Evolutionary conservation across 352 stramenopile genomes (phyloP), one percentile per base, ranked within the genome.

Genomic region (Phytophthora citrophthora): DNA sequence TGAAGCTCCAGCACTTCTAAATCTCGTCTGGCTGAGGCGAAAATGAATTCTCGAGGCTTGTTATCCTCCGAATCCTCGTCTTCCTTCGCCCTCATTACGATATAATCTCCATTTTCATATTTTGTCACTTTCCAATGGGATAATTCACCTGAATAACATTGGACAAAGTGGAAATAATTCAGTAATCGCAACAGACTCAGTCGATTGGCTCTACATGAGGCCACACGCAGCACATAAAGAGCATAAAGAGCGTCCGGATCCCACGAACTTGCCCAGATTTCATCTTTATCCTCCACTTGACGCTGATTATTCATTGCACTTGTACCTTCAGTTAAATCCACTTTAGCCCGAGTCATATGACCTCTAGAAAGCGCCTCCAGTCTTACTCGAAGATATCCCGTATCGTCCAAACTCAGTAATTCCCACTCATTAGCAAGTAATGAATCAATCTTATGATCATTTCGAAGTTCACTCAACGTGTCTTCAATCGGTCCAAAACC

Each of bases 161-260:
- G 53, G 16, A 87, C 32, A 61, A 75, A 83, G 47, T 88, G 76
- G 23, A 74, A 50, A 54, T 83, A 85, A 50, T 84, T 88, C 26
- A 89, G 60, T 29, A 74, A 45, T 15, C 82, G 79, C 38, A 89
- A 40, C 9, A 87, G 36, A 6, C 64, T 69, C 34, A 74, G 59
- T 16, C 78, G 64, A 43, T 77, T 74, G 2, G 57, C 40, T 60
- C 82, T 72, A 56, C 76, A 84, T 3, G 48, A 64, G 11, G 83
- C 52, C 6, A 82, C 63, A 9, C 76, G 68, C 23, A 87, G 24
- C 8, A 71, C 51, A 49, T 88, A 88, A 15, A 84, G 61, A 18
- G 58, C 52, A 36, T 77, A 75, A 18, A 86, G 34, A 0, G 56
- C 46, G 6, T 83, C 71, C 7, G 64, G 31, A n/a, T 68, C 61